Evolutionary conservation across 345 rosid species (phyloP).

Genomic region (Salix suchowensis): DNA sequence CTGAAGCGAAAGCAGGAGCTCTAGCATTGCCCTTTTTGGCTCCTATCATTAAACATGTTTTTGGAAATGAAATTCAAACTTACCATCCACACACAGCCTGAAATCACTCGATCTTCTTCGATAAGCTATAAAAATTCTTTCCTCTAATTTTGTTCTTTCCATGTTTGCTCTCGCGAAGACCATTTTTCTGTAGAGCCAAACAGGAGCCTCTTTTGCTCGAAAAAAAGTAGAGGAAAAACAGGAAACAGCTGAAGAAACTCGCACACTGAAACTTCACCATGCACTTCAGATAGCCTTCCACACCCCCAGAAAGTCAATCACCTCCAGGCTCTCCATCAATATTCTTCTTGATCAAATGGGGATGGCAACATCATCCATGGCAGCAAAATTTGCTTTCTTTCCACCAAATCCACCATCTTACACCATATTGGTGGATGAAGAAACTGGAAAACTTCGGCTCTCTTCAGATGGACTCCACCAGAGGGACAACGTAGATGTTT

Average conservation of each 20-base stretch:
- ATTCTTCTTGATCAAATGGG: conserved; percentile 47
- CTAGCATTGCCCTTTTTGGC: neutral
- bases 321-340: neutral
- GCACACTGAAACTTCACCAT: conserved; percentile 13
- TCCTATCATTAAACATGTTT: neutral
- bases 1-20: neutral
- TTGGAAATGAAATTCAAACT: neutral
- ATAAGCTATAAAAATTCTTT: conserved; percentile 19
- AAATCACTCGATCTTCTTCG: conserved; percentile 17
- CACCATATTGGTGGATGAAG: conserved; percentile 41
- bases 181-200: conserved; percentile 30
- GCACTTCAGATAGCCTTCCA: conserved; percentile 12
- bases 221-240: too few species aligned
- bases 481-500: conserved; percentile 59
- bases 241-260: neutral
- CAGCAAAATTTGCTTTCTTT: conserved; percentile 78
- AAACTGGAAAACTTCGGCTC: conserved; percentile 55
- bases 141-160: conserved; percentile 17
- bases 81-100: conserved; percentile 8
- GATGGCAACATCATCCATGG: conserved; percentile 80
- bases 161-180: neutral
- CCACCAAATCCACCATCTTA: conserved; percentile 96
- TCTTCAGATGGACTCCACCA: conserved; percentile 36
- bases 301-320: neutral
- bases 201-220: conserved; percentile 10